Evolutionary conservation across 805 yeast genomes (phyloP), one percentile per base, ranked within the genome.

Genomic region (Maudiozyma turicensis): DNA sequence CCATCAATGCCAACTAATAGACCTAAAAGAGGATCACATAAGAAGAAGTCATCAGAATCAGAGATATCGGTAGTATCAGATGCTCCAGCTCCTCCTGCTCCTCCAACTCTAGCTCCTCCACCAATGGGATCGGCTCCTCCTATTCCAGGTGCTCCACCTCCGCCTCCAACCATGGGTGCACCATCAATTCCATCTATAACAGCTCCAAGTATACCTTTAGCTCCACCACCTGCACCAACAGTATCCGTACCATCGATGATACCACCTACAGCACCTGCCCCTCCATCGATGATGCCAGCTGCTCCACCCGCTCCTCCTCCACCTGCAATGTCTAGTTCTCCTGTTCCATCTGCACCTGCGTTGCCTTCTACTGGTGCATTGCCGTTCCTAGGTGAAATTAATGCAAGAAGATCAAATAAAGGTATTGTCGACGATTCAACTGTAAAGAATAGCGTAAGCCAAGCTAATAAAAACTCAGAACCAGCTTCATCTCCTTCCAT

Each of bases 301-400:
- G 52, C 58, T 10, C 55, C 61, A 2, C 33, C 44, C n/a, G 41
- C 55, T 10, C 46, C 53, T 9, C 35, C 51, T 8, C 3, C 40
- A n/a, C 37, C 47, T 14, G 50, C 54, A 3, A n/a, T n/a, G n/a
- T 50, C 59, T n/a, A 42, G 56, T 14, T 52, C 61, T 7, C 40
- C 51, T 4, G 39, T 57, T 10, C 30, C 50, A 6, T 39, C 50
- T 38, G 47, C 58, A 39, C 51, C 56, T 26, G 49, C 58, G 48
- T 45, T 69, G 15, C 49, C 58, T 3, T 51, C 64, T 5, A 57
- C 62, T 29, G 73, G 76, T 1, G 75, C 71, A 0, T 58, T 77
- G 30, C 82, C 83, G 5, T 78, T 78, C 54, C 63, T 78, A 43
- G 76, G 76, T 1, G 74, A 77, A 49, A 78, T 78, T 45, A 76